These are phyloP conservation scores for Fomitopsis serialis DNA, from an alignment of 768 basidiomycete genomes.

Conservation along the genomic window DNA sequence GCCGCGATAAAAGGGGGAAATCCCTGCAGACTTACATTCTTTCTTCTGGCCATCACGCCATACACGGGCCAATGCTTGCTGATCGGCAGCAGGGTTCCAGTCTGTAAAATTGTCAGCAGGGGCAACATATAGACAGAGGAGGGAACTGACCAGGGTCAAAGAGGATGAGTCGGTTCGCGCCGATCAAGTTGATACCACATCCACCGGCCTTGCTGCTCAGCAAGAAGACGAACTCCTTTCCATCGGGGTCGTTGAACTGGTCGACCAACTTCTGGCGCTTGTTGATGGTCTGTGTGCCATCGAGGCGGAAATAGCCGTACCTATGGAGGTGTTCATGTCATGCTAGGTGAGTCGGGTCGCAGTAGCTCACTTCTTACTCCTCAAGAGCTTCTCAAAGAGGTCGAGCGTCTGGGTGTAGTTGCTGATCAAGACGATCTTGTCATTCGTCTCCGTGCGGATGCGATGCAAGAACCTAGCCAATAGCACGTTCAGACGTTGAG, in stretches of 20 bases:
- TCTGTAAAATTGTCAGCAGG: slow-evolving; percentile 42
- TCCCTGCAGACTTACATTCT: slow-evolving; percentile 63
- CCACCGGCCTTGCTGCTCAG: slow-evolving; percentile 95
- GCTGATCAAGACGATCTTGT: slow-evolving; percentile 96
- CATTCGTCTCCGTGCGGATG: slow-evolving; percentile 73
- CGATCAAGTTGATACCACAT: slow-evolving; percentile 95
- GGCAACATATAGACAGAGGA: slow-evolving; percentile 1
- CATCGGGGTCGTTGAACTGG: slow-evolving; percentile 89
- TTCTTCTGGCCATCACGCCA: slow-evolving; percentile 99
- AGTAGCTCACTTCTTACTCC: slow-evolving; percentile 66
- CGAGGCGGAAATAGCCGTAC: slow-evolving; percentile 88
- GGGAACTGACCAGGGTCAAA: slow-evolving; percentile 80
- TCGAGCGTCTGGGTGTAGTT: slow-evolving; percentile 96
- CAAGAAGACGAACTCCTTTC: slow-evolving; percentile 92
- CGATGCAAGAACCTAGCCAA: slow-evolving; percentile 72
- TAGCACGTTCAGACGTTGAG: neutral
- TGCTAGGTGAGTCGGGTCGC: neutral
- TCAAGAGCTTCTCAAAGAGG: slow-evolving; percentile 84
- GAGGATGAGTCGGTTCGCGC: slow-evolving; percentile 90
- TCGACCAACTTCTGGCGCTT: slow-evolving; percentile 96
- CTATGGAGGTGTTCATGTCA: slow-evolving; percentile 33
- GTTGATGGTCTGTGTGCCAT: slow-evolving; percentile 87
- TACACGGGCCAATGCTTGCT: slow-evolving; percentile 95
- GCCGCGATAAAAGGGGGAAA: neutral
- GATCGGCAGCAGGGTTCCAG: slow-evolving; percentile 98